These are phyloP conservation scores for Cercospora nicotianae DNA, from an alignment of 2,329 filamentous ascomycete genomes.

Conservation along the genomic window DNA sequence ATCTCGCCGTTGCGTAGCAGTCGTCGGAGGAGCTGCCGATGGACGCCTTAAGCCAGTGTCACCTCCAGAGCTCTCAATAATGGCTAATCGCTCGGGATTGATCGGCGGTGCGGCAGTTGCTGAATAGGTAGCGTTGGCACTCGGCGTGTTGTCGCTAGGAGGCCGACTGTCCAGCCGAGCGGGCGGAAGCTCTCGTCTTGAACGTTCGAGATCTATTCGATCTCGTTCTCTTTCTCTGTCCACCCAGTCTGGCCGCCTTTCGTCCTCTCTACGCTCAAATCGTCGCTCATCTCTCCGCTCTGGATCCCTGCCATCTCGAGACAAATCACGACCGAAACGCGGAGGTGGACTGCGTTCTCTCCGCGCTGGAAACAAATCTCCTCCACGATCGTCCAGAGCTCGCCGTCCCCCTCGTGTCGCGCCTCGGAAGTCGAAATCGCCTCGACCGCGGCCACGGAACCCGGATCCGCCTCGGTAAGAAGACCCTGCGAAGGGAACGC, in stretches of 20 bases:
- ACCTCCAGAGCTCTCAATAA: constrained; percentile 36
- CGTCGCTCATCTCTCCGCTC: constrained; percentile 49
- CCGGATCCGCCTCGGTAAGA: constrained; percentile 41
- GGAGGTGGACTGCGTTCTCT: constrained; percentile 54
- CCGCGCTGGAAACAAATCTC: constrained; percentile 54
- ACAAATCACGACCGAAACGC: constrained; percentile 51
- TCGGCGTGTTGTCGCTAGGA: constrained; percentile 29
- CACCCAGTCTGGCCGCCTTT: constrained; percentile 41
- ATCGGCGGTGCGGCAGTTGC: constrained; percentile 31
- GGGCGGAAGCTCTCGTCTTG: constrained; percentile 34
- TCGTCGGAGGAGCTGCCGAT: constrained; percentile 22
- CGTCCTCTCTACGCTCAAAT: constrained; percentile 48
- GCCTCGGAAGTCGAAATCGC: constrained; percentile 54
- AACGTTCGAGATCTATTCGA: constrained; percentile 40
- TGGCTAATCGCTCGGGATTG: constrained; percentile 37
- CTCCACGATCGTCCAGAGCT: constrained; percentile 47
- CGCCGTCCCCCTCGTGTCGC: constrained; percentile 48
- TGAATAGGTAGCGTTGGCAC: constrained; percentile 20
- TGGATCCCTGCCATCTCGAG: constrained; percentile 40
- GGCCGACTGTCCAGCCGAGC: constrained; percentile 34
- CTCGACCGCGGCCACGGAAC: constrained; percentile 47
- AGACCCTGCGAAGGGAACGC: constrained; percentile 57
- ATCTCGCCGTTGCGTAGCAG: constrained; percentile 36
- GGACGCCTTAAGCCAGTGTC: constrained; percentile 32
- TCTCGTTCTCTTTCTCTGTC: constrained; percentile 44